Conservation (phyloP, 2,329 filamentous ascomycete species). For the Pseudocercospora musae region DNA sequence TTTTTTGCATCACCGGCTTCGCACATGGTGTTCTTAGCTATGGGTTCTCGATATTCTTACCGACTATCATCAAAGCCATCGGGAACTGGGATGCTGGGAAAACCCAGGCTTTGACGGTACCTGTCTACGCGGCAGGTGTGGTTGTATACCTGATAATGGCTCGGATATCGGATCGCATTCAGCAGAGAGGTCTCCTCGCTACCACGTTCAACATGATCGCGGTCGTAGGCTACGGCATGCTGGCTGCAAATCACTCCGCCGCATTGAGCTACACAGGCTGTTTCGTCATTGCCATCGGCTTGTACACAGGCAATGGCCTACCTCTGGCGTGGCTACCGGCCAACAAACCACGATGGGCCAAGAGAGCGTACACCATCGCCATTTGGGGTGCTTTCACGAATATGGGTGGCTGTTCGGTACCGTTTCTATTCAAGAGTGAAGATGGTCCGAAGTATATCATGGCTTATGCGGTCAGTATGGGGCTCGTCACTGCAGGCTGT, state of each 20-base stretch:
- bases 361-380: conserved; percentile 30
- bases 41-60: conserved; percentile 58
- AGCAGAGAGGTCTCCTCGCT: conserved; percentile 26
- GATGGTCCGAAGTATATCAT: conserved; percentile 10
- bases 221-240: conserved; percentile 26
- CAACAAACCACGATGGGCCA: conserved; percentile 35
- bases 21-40: conserved; percentile 54
- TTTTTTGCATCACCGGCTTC: conserved; percentile 66
- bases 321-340: conserved; percentile 32
- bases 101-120: conserved; percentile 55
- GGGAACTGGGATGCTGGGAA: conserved; percentile 49
- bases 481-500: conserved; percentile 18
- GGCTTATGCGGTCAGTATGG: conserved; percentile 11
- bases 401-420: conserved; percentile 9
- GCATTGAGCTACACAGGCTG: conserved; percentile 25
- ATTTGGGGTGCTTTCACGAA: conserved; percentile 10
- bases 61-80: conserved; percentile 53
- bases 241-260: conserved; percentile 12
- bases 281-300: conserved; percentile 33
- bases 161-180: conserved; percentile 45
- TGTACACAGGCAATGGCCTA: conserved; percentile 29
- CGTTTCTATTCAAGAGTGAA: conserved; percentile 11
- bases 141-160: conserved; percentile 46
- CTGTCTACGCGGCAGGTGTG: conserved; percentile 54
- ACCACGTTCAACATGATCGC: conserved; percentile 19